Evolutionary conservation across 176 grass and related monocot species (phyloP).

Genomic region (Aegilops tauschii): DNA sequence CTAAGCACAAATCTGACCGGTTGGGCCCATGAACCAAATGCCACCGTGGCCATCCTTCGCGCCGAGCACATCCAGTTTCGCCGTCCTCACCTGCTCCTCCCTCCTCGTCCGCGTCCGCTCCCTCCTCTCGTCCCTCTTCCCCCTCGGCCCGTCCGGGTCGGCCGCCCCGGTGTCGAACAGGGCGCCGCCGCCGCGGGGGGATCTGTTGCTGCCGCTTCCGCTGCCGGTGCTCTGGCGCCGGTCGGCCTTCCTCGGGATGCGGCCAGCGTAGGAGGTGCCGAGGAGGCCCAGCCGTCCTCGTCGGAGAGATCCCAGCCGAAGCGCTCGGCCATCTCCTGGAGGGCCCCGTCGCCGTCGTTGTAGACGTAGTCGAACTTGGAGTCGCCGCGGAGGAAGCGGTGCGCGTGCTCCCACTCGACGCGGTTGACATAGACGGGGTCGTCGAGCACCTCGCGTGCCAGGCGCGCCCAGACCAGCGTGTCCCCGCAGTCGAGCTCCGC

Average conservation of each 20-base stretch:
- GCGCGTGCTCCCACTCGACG: conserved; percentile 63
- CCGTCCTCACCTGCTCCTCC: conserved; percentile 34
- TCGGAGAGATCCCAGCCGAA: conserved; percentile 62
- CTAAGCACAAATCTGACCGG: too few species aligned
- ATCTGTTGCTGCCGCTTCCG: not conserved
- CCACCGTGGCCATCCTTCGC: conserved; percentile 23
- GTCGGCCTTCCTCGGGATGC: conserved; percentile 43
- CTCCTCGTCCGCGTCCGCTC: conserved; percentile 40
- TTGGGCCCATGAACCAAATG: not conserved
- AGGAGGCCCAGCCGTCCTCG: conserved; percentile 55
- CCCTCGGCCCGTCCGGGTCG: not conserved
- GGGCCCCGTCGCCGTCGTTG: conserved; percentile 24
- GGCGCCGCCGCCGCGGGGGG: not conserved
- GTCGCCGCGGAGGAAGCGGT: conserved; percentile 55
- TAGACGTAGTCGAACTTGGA: conserved; percentile 30
- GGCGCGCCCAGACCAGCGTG: conserved; percentile 29
- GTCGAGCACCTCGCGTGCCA: conserved; percentile 46
- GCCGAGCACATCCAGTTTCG: conserved; percentile 38
- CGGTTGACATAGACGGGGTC: conserved; percentile 53
- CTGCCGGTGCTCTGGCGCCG: not conserved
- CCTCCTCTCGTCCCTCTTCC: conserved; percentile 42
- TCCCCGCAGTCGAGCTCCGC: conserved; percentile 54
- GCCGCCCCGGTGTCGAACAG: not conserved
- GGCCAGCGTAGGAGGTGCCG: conserved; percentile 58
- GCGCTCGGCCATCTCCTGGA: conserved; percentile 50